These are phyloP conservation scores for Cytospora piceae DNA, from an alignment of 2,329 filamentous ascomycete species.

Conservation along the genomic window DNA sequence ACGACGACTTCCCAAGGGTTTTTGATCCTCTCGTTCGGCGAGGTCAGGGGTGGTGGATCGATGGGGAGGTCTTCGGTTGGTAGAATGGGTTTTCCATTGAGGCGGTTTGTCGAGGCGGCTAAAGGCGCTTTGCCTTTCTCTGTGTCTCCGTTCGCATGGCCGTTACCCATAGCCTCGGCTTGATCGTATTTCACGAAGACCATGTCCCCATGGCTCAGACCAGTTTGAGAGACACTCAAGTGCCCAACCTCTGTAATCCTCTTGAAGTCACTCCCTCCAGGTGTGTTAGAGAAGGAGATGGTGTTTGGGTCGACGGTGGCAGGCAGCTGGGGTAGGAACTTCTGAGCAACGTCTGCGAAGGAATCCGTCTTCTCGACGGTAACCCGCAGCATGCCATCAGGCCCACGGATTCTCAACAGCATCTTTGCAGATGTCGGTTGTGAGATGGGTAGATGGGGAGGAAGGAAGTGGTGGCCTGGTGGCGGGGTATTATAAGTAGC, in stretches of 20 bases:
- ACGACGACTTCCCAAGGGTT: constrained; percentile 93
- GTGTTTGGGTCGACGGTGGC: constrained; percentile 63
- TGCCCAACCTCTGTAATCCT: constrained; percentile 60
- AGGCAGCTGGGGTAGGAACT: constrained; percentile 64
- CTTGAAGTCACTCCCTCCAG: constrained; percentile 61
- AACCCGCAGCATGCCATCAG: constrained; percentile 89
- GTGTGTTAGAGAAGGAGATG: constrained; percentile 65
- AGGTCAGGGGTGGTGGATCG: constrained; percentile 59
- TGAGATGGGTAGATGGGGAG: not conserved
- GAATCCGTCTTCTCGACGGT: constrained; percentile 74
- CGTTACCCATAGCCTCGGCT: constrained; percentile 46
- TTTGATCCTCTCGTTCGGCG: constrained; percentile 67
- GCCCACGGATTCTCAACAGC: constrained; percentile 85
- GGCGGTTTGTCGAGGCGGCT: constrained; percentile 60
- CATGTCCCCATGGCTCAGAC: constrained; percentile 84
- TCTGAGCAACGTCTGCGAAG: constrained; percentile 64
- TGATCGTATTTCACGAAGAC: constrained; percentile 84
- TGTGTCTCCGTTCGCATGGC: constrained; percentile 42
- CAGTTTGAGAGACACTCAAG: constrained; percentile 61
- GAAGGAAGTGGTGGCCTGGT: not conserved
- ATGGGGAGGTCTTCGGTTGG: constrained; percentile 70
- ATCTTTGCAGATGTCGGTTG: constrained; percentile 52
- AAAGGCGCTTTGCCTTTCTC: constrained; percentile 37
- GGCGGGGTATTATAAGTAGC: constrained; percentile 8
- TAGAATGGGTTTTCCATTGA: constrained; percentile 78